Base-by-base conservation (phyloP, 2,329 filamentous ascomycete genomes). In the Verticillium longisporum region DNA sequence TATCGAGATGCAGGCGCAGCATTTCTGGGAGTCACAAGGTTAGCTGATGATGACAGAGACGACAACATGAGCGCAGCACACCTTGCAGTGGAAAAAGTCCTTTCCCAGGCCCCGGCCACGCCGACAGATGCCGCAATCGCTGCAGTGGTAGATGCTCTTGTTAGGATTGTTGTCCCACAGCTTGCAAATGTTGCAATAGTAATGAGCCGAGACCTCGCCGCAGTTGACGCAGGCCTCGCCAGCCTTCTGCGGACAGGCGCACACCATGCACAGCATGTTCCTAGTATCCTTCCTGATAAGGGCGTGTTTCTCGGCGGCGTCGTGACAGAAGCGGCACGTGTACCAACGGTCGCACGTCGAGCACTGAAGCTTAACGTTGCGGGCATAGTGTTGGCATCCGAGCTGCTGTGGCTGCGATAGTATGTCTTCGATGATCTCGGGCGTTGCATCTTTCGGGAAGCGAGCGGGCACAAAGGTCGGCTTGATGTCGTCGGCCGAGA, bases 1-100 rank as follows among this genome's bases (percentile, higher is more conserved):
- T 66, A 97, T 97, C 7, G 91, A 90, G 69, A 98, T 95, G 77
- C 95, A 99, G 32, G 96, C 92, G 68, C 91, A 91, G 75, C 95
- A 99, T 68, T 87, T 93, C 88, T 92, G 65, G 13, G 32, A 15
- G 21, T 26, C 15, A 26, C 65, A 34, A 61, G 45, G 41, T 59
- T 58, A 57, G 56, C 13, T 21, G 9, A 33, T 55, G 45, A 56
- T 14, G 6, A 11, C 9, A 21, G 36, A 32, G 18, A 18, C 33
- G 4, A 13, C 37, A 32, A 31, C 15, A 45, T 65, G 45, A 64
- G 61, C 21, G n/a, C 57, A n/a, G 68, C 76, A 73, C 78, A 94
- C 92, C 85, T 97, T 96, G 89, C 95, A 99, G 75, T 99, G 95
- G 70, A 96, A 93, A 72, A 96, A 99, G 72, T 99, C 95, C 72